Conservation (phyloP, 2,329 filamentous ascomycete species). For the Paraphaeosphaeria sporulosa region DNA sequence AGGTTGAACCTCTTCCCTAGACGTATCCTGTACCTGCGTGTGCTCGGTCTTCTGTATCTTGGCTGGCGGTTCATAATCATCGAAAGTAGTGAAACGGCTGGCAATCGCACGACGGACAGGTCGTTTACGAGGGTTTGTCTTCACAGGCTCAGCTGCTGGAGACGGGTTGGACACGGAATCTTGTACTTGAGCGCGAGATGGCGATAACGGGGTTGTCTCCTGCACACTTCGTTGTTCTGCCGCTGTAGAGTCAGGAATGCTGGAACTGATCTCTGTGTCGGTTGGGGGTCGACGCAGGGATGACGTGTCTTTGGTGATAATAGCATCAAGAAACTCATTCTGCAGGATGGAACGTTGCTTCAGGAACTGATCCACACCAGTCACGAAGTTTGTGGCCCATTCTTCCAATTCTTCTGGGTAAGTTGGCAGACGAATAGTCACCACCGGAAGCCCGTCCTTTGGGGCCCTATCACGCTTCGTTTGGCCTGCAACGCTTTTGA, state of each 20-base stretch:
- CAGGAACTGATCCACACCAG: conserved; percentile 72
- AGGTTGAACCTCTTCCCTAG: conserved; percentile 37
- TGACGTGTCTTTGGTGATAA: conserved; percentile 79
- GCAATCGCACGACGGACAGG: conserved; percentile 46
- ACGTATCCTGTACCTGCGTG: conserved; percentile 30
- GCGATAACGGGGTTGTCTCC: conserved; percentile 26
- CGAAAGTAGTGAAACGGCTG: conserved; percentile 76
- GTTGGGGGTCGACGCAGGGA: conserved; percentile 72
- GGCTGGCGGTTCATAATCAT: conserved; percentile 56
- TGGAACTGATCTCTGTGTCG: conserved; percentile 41
- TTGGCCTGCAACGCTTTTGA: conserved; percentile 76
- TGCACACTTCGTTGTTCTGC: conserved; percentile 26
- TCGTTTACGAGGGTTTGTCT: conserved; percentile 40
- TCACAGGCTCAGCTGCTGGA: conserved; percentile 29
- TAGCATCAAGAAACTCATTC: conserved; percentile 89
- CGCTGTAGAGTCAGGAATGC: conserved; percentile 21
- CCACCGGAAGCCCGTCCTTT: conserved; percentile 73
- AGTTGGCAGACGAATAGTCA: conserved; percentile 75
- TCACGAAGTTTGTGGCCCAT: conserved; percentile 76
- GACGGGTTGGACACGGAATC: conserved; percentile 24
- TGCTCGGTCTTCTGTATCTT: conserved; percentile 41
- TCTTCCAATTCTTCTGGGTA: conserved; percentile 54
- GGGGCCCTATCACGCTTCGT: conserved; percentile 73
- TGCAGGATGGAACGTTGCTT: conserved; percentile 87
- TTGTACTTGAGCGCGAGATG: conserved; percentile 28